Evolutionary conservation across 257 asterid species (phyloP).

Genomic region (Solanum ossicruentum): DNA sequence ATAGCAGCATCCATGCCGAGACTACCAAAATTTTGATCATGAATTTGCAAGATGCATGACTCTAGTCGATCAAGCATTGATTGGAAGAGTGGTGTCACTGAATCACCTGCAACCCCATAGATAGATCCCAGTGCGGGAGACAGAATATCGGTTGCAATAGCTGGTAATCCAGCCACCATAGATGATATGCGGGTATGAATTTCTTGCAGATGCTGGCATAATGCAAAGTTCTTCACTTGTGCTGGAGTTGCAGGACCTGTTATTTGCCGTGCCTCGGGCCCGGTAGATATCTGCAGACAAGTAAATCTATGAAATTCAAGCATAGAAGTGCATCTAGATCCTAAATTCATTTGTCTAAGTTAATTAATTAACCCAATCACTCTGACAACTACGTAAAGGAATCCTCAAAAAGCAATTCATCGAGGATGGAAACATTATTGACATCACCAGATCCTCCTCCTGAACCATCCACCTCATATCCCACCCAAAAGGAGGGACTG

Average conservation of each 20-base stretch:
- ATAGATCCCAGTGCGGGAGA: constrained; percentile 78
- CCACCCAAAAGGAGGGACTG: neutral
- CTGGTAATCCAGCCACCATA: constrained; percentile 49
- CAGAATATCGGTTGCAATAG: constrained; percentile 62
- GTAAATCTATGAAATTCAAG: neutral
- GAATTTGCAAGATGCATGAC: constrained; percentile 78
- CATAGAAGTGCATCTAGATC: neutral
- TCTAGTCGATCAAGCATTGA: constrained; percentile 91
- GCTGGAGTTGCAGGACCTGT: constrained; percentile 81
- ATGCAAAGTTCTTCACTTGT: constrained; percentile 75
- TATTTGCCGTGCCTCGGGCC: constrained; percentile 95
- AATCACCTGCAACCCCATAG: constrained; percentile 84
- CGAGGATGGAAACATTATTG: neutral
- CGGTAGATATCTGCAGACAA: constrained; percentile 63
- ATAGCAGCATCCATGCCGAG: constrained; percentile 70
- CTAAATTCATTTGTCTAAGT: neutral
- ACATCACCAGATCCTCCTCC: neutral
- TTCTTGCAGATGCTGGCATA: constrained; percentile 90
- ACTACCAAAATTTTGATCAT: constrained; percentile 67
- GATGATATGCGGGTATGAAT: constrained; percentile 63
- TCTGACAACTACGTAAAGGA: neutral
- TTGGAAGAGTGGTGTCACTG: constrained; percentile 80
- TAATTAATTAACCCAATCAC: neutral
- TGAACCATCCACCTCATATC: neutral
- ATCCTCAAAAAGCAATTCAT: neutral